Evolutionary conservation across 768 basidiomycete species (phyloP), one percentile per base, ranked within the genome.

Genomic region (Tricholoma matsutake): DNA sequence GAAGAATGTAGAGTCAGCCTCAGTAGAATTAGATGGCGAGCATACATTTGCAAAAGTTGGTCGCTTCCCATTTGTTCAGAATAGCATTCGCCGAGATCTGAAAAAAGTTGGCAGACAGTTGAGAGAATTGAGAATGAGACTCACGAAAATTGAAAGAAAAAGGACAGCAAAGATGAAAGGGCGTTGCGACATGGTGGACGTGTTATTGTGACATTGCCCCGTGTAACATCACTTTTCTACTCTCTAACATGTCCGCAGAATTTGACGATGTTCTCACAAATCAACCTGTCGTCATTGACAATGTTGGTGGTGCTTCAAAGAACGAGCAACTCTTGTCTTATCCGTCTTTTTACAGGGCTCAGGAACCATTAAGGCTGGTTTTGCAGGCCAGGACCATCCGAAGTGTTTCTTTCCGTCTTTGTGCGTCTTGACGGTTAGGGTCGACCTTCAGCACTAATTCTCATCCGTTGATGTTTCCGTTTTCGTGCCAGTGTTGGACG

Each of bases 391-490:
- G 76, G 96, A 98, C 76, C 95, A 97, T 72, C 97, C 97, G 45
- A 97, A 97, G 84, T 98, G 96, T 73, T 98, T 96, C 83, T 98
- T 98, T 71, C 96, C 97, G 64, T 97, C 95, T 65, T 98, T 94
- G 96, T 97, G 78, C 79, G 94, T 86, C 70, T 70, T 65, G 64
- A 74, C 69, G 73, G 74, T 78, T 78, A 73, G 68, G 66, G 62
- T 65, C 67, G 65, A 66, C 64, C 60, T 65, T 61, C 66, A 63
- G 61, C 63, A 61, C 57, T 68, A 52, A 68, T 66, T 64, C 61
- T 64, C 61, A 61, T 69, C 61, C 60, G 63, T 67, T 69, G 56
- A 67, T 68, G 67, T 63, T 65, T 68, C 57, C 59, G 53, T 57
- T 63, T 45, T 60, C 51, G 32, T 64, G 7, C 14, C 72, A 96